Evolutionary conservation across 129 eudicot species (phyloP), one percentile per base, ranked within the genome.

Genomic region (Artemisia tridentata): DNA sequence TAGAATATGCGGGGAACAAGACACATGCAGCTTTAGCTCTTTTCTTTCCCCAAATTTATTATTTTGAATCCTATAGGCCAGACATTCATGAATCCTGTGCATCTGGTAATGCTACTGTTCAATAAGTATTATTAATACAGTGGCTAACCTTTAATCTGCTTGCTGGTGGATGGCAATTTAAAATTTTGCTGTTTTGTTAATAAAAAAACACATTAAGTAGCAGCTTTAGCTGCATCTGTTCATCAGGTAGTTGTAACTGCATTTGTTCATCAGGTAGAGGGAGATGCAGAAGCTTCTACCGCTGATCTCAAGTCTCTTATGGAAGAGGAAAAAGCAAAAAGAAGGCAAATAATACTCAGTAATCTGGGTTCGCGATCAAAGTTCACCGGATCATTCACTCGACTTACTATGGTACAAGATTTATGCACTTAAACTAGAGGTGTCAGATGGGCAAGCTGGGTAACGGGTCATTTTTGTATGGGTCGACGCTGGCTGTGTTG

Each of bases 251-350:
- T 34, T 38, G 9, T 38, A 38, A 57, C 67, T 56, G 43, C 17
- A 25, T 69, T 10, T 73, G 27, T 82, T 72, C 51, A 48, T 82
- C 54, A 89, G 97, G 96, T 73, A 61, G 86, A 66, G 53, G 95
- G 73, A 63, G 82, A 74, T 59, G 75, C 90, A 51, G 83, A 86
- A 79, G 82, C 83, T 55, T 67, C 90, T 70, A 64, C 86, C 43
- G 72, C 77, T 60, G 81, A 86, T 80, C 97, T 93, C 68, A 80
- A 75, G 72, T 82, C 76, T 67, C 72, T 93, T 45, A 90, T 87
- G 83, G 86, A 93, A 75, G 97, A 93, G 80, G 99, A 93, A 84
- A 83, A 74, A 68, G 92, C 82, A 61, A 90, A 82, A 76, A 85
- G 85, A 78, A 90, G 85, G 77, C 83, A 78, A 53, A 64, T 61